Conservation (phyloP, 768 basidiomycete species). For the Termitomyces sp. region DNA sequence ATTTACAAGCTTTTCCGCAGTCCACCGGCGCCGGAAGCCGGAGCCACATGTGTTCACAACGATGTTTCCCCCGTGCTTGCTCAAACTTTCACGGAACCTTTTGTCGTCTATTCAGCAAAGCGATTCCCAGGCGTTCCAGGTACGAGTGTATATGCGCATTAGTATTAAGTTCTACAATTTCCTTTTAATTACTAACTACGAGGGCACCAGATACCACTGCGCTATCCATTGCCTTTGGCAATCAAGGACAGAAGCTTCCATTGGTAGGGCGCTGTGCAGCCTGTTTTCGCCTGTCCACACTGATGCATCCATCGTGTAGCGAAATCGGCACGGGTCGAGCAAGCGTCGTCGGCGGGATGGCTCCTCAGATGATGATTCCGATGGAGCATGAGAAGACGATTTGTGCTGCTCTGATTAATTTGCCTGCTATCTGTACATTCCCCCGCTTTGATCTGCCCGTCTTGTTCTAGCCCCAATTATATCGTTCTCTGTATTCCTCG, state of each 20-base stretch:
- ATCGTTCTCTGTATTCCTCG: conserved; percentile 25
- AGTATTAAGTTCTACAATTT: conserved; percentile 18
- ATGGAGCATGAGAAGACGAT: conserved; percentile 32
- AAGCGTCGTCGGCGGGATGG: conserved; percentile 63
- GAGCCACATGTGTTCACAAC: conserved; percentile 62
- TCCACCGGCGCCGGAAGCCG: conserved; percentile 69
- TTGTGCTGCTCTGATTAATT: conserved; percentile 1
- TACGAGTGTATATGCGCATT: conserved; percentile 31
- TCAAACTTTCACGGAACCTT: conserved; percentile 78
- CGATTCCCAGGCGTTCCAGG: conserved; percentile 94
- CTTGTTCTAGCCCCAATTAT: conserved; percentile 21
- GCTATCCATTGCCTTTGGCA: conserved; percentile 83
- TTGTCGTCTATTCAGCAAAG: conserved; percentile 89
- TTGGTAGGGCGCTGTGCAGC: conserved; percentile 47
- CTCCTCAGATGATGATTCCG: conserved; percentile 69
- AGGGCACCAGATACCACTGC: conserved; percentile 72
- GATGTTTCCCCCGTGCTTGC: conserved; percentile 76
- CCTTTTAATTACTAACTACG: conserved; percentile 1
- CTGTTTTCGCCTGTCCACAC: conserved; percentile 16
- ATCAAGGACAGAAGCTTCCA: conserved; percentile 87
- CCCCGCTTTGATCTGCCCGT: not conserved
- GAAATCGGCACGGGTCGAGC: conserved; percentile 75
- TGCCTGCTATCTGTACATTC: conserved; percentile 4
- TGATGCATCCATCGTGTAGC: conserved; percentile 37
- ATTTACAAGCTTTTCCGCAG: conserved; percentile 29